These are phyloP conservation scores for Sarocladium kiliense DNA, from an alignment of 2,329 filamentous ascomycete genomes.

Conservation along the genomic window DNA sequence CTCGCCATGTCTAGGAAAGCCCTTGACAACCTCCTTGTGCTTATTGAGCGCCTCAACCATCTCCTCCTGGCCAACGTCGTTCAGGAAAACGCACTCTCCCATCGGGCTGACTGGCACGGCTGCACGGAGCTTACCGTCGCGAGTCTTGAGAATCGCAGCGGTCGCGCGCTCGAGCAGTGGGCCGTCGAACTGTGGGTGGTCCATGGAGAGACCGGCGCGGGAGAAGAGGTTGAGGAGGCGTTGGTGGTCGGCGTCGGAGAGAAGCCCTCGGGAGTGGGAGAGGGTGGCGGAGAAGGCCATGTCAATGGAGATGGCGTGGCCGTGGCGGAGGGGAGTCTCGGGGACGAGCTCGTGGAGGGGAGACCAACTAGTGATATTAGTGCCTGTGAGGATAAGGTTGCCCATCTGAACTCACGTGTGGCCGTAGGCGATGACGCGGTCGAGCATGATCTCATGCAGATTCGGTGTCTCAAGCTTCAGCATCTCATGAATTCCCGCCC, in stretches of 20 bases:
- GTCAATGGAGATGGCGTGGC: conserved; percentile 70
- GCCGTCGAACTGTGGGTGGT: conserved; percentile 63
- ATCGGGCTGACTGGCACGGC: conserved; percentile 61
- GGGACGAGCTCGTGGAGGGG: conserved; percentile 67
- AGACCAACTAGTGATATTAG: conserved; percentile 52
- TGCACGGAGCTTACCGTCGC: conserved; percentile 62
- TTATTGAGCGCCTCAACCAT: conserved; percentile 53
- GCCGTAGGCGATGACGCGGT: conserved; percentile 68
- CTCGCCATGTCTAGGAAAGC: conserved; percentile 57
- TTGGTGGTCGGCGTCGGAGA: conserved; percentile 54
- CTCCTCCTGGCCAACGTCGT: conserved; percentile 58
- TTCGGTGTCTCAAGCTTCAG: conserved; percentile 69
- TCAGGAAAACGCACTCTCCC: conserved; percentile 62
- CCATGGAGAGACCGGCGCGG: conserved; percentile 64
- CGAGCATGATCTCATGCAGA: conserved; percentile 66
- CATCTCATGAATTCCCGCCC: conserved; percentile 68
- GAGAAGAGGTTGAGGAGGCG: conserved; percentile 64
- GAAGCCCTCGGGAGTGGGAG: conserved; percentile 55
- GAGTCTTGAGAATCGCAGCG: conserved; percentile 64
- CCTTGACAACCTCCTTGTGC: conserved; percentile 60
- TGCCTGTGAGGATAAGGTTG: no score
- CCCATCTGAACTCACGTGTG: conserved; percentile 51
- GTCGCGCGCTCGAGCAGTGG: conserved; percentile 61
- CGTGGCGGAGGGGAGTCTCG: conserved; percentile 63
- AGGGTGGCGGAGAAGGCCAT: conserved; percentile 72